phyloP scores from a whole-genome alignment of 2,329 filamentous ascomycete species.

The Aureobasidium sp. region DNA sequence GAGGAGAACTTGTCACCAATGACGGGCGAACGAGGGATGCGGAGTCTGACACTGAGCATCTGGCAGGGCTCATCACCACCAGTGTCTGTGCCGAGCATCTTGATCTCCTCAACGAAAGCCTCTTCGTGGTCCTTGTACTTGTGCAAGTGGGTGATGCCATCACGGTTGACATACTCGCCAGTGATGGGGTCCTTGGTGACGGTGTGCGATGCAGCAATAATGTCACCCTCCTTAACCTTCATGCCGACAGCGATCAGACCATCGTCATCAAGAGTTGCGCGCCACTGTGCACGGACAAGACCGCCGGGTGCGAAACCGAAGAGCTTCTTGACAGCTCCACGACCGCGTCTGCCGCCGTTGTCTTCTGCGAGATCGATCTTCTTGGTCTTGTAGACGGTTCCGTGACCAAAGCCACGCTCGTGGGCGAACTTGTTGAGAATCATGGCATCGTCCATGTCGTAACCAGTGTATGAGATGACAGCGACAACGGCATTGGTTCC shows the following conservation, averaged over 20 bases:
- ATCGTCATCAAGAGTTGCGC: conserved; percentile 73
- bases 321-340: conserved; percentile 61
- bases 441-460: conserved; percentile 99
- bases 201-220: conserved; percentile 82
- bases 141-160: conserved; percentile 78
- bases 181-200: conserved; percentile 68
- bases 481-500: conserved; percentile 92
- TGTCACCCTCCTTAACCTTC: conserved; percentile 70
- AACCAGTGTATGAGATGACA: conserved; percentile 96
- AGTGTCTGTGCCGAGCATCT: conserved; percentile 77
- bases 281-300: conserved; percentile 62
- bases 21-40: conserved; percentile 79
- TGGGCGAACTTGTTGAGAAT: conserved; percentile 97
- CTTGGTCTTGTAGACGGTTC: conserved; percentile 97
- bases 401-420: conserved; percentile 90
- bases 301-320: conserved; percentile 85
- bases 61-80: conserved; percentile 81
- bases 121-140: conserved; percentile 91
- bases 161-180: conserved; percentile 74
- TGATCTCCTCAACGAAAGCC: conserved; percentile 87
- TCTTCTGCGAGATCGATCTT: conserved; percentile 81
- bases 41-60: conserved; percentile 85
- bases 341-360: conserved; percentile 44
- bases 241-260: conserved; percentile 77
- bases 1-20: conserved; percentile 99